Evolutionary conservation across 305 asterid genomes (phyloP).

Genomic region (Fraxinus sp.): DNA sequence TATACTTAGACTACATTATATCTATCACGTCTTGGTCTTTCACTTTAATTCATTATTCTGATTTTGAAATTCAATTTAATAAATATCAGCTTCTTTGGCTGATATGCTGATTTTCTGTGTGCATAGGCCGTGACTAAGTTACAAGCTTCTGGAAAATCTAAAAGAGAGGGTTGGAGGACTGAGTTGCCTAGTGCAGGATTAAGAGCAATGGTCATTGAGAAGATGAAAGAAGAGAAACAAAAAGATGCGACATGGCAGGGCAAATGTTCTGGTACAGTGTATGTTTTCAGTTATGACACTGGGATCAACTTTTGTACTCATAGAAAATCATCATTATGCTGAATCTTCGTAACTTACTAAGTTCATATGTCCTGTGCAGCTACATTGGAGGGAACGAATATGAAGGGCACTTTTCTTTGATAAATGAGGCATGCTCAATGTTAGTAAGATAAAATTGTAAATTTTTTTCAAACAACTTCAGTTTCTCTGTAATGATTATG

Average conservation of each 20-base stretch:
- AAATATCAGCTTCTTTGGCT: slow-evolving; percentile 8
- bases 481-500: slow-evolving; percentile 1
- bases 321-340: slow-evolving; percentile 16
- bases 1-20: not conserved
- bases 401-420: slow-evolving; percentile 92
- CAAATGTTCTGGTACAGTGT: slow-evolving; percentile 98
- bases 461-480: slow-evolving; percentile 1
- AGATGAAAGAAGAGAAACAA: slow-evolving; percentile 71
- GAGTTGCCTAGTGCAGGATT: slow-evolving; percentile 69
- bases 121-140: slow-evolving; percentile 74
- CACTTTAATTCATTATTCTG: not conserved
- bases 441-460: slow-evolving; percentile 45
- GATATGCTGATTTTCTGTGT: slow-evolving; percentile 4
- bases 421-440: slow-evolving; percentile 96
- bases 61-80: not conserved
- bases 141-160: slow-evolving; percentile 82
- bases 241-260: slow-evolving; percentile 93
- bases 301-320: slow-evolving; percentile 16
- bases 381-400: slow-evolving; percentile 89
- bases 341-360: slow-evolving; percentile 18
- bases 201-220: slow-evolving; percentile 62
- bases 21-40: not conserved
- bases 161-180: slow-evolving; percentile 74
- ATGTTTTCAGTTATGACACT: slow-evolving; percentile 39
- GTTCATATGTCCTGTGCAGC: slow-evolving; percentile 41